These are phyloP conservation scores for Mallotus japonicus DNA, from an alignment of 441 rosid species.

Conservation along the genomic window DNA sequence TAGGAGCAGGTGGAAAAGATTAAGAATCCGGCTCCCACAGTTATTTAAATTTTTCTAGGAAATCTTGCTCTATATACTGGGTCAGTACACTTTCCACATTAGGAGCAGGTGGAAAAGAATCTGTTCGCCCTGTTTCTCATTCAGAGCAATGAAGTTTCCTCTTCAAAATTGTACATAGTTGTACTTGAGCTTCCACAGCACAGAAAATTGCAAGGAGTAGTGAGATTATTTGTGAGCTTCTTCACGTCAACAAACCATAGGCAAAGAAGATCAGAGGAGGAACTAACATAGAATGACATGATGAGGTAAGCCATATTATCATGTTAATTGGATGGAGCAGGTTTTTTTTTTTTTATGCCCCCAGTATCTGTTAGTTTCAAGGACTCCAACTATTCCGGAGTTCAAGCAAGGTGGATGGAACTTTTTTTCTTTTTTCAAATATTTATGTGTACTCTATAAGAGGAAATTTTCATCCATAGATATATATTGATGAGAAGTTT, in stretches of 20 bases:
- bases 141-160: constrained; percentile 1
- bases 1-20: constrained; percentile 67
- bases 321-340: no score
- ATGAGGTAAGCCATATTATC: no score
- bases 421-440: no score
- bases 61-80: neutral
- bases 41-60: constrained; percentile 29
- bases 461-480: no score
- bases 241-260: neutral
- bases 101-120: constrained; percentile 63
- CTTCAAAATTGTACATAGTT: constrained; percentile 16
- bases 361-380: no score
- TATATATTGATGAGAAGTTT: no score
- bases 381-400: no score
- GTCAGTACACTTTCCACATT: constrained; percentile 38
- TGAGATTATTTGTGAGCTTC: neutral
- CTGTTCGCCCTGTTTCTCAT: constrained; percentile 30
- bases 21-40: constrained; percentile 46
- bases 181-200: constrained; percentile 11
- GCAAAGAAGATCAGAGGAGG: neutral
- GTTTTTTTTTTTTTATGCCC: no score
- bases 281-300: no score
- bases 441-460: no score
- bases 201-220: neutral
- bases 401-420: no score